Evolutionary conservation across 202 grass and related monocot genomes (phyloP), one percentile per base, ranked within the genome.

Genomic region (Cymbopogon flexuosus): DNA sequence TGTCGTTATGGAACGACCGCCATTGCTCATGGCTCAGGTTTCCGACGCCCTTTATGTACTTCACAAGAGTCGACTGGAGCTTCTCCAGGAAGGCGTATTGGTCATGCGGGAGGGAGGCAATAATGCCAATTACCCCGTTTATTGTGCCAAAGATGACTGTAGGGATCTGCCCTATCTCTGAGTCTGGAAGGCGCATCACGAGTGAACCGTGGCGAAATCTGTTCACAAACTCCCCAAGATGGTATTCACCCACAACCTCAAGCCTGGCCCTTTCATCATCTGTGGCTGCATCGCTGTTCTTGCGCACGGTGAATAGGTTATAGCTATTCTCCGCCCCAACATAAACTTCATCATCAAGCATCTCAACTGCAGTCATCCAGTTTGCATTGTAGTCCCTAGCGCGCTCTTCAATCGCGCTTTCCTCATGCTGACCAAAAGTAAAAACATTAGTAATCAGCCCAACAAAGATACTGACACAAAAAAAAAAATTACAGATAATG

Each of bases 281-380:
- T 45, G 92, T 95, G 21, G 96, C 96, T 4, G 96, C 96, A 49
- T 99, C 96, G 18, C 96, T 96, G 78, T 99, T 99, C 88, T 93
- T 95, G 39, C 92, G 90, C 59, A 99, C 92, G 0, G 92, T 96
- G 70, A 96, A 91, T 5, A 99, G 87, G 78, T 99, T 99, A 34
- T 93, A 99, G 74, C 90, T 87, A 77, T 99, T 99, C 80, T 99
- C 96, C 0, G 90, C 92, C 16, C 96, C 96, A 5, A 99, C 27
- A 62, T 93, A 99, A 39, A 95, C 80, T 10, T 99, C 96, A 70
- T 99, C 96, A 40, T 99, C 92, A 68, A 99, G 87, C 87, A 99
- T 91, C 93, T 99, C 96, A 69, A 99, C 88, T 77, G 96, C 90
- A 68, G 88, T 91, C 96, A 99, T 99, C 96, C 96, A 99, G 68